Evolutionary conservation across 129 eudicot species (phyloP).

Genomic region (Centaurea solstitialis): DNA sequence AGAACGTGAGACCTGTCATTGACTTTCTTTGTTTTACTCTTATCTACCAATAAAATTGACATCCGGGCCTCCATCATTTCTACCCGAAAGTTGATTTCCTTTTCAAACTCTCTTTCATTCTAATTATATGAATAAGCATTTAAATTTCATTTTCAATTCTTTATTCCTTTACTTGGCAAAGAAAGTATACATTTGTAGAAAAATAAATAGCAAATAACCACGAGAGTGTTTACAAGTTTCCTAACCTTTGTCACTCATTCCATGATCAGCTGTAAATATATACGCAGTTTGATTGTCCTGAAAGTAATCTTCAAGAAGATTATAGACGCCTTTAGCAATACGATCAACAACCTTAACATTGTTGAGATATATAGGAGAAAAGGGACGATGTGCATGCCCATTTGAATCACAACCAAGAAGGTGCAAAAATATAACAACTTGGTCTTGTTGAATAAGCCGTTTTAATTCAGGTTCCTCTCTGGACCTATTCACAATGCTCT

Average conservation of each 20-base stretch:
- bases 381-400: slow-evolving; percentile 99
- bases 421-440: slow-evolving; percentile 80
- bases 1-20: background rate
- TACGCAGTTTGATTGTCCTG: slow-evolving; percentile 86
- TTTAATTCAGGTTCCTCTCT: slow-evolving; percentile 62
- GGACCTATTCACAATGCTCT: slow-evolving; percentile 83
- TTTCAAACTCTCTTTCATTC: background rate
- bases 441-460: slow-evolving; percentile 72
- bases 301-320: slow-evolving; percentile 80
- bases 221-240: background rate
- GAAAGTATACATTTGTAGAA: background rate
- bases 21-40: background rate
- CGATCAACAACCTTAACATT: slow-evolving; percentile 94
- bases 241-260: slow-evolving; percentile 99
- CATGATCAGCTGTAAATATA: slow-evolving; percentile 98
- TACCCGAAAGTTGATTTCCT: background rate
- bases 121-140: background rate
- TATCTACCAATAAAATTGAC: background rate
- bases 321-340: slow-evolving; percentile 89
- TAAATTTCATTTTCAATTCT: background rate
- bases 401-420: slow-evolving; percentile 99
- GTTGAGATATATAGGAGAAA: slow-evolving; percentile 89
- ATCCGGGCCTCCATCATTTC: background rate
- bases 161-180: background rate
- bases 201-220: slow-evolving; percentile 11